Evolutionary conservation across 768 basidiomycete species (phyloP), one percentile per base, ranked within the genome.

Genomic region (Russula lepida): DNA sequence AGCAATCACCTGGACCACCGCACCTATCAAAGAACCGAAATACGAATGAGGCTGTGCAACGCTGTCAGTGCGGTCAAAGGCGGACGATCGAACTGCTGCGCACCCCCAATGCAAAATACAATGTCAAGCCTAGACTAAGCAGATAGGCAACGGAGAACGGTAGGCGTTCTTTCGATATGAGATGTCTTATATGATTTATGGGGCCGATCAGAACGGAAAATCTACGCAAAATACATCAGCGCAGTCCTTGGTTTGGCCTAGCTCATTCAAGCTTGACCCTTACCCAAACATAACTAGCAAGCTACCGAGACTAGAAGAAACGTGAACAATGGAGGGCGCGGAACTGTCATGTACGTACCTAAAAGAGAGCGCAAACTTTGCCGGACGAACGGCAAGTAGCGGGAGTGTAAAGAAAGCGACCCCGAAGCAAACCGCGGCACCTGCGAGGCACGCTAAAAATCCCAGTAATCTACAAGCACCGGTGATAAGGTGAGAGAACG

Each of bases 261-360:
- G 44, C n/a, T 30, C 37, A 4, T 19, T 53, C 30, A 5, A 12
- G 46, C 11, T 5, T 5, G 9, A 12, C 19, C 69, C 86, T 68
- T 68, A 92, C 86, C 93, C 97, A 70, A 91, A 86, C 95, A 99
- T 98, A 72, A 98, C 95, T 32, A 99, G 82, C 61, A 93, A 74
- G 66, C 89, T 92, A 39, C 94, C 94, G 58, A 95, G 75, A 69
- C 91, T 92, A 69, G 23, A 47, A 39, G 53, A 9, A 46, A 37
- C 19, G 51, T 58, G 54, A 66, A 49, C 27, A 37, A 6, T 25
- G 27, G 32, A 28, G 27, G 53, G 9, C 28, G 21, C 32, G 35
- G 32, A 47, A 68, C 23, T 56, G n/a, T 19, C 28, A 8, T 28
- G 35, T 6, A 50, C 73, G 46, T 68, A 85, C 81, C 89, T 92